Conservation (phyloP, 129 eudicot genomes). For the Chrysanthemum makinoi region DNA sequence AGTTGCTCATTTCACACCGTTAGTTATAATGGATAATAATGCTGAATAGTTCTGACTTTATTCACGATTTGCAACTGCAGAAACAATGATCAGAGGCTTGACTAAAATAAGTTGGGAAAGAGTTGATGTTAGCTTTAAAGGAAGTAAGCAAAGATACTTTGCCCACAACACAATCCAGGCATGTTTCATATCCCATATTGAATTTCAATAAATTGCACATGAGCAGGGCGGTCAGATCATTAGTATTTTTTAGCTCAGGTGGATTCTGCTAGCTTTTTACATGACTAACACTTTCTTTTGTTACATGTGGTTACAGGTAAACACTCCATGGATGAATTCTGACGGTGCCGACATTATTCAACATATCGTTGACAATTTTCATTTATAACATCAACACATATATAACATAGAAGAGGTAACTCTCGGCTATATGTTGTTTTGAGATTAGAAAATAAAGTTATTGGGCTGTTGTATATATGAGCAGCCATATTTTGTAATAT, state of each 20-base stretch:
- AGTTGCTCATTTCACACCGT: background rate
- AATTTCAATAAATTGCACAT: slow-evolving; percentile 6
- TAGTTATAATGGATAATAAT: background rate
- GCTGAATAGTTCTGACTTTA: background rate
- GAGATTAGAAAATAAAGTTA: slow-evolving; percentile 11
- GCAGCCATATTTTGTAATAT: slow-evolving; percentile 12
- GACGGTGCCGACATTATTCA: slow-evolving; percentile 79
- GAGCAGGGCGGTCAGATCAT: background rate
- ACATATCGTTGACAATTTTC: slow-evolving; percentile 80
- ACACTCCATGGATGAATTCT: slow-evolving; percentile 62
- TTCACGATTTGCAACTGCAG: slow-evolving; percentile 34
- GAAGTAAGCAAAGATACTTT: slow-evolving; percentile 72
- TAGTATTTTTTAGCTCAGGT: background rate
- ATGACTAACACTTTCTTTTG: background rate
- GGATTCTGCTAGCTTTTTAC: background rate
- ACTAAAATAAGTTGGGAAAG: slow-evolving; percentile 85
- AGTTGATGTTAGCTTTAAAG: slow-evolving; percentile 80
- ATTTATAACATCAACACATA: slow-evolving; percentile 20
- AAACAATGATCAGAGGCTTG: slow-evolving; percentile 71
- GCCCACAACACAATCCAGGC: slow-evolving; percentile 97
- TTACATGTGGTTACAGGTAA: slow-evolving; percentile 44
- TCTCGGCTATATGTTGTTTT: background rate
- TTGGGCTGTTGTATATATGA: slow-evolving; percentile 12
- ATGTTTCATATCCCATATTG: slow-evolving; percentile 26
- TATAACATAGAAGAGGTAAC: slow-evolving; percentile 16